phyloP scores from a whole-genome alignment of 768 basidiomycete species.

The Suillus ampliporus region DNA sequence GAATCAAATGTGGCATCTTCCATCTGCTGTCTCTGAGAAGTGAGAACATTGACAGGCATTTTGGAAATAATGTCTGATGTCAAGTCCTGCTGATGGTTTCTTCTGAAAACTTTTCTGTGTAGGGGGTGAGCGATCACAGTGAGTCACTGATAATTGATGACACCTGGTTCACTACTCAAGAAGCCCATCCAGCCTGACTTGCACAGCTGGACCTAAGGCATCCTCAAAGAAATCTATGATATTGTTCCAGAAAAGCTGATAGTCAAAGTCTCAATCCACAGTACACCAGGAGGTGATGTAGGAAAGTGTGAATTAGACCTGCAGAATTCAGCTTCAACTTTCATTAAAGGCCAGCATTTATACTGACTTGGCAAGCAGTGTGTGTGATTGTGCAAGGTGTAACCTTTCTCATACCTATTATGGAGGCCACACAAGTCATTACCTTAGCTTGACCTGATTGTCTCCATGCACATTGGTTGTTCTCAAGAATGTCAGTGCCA shows the following conservation, averaged over 20 bases:
- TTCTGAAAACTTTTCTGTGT: conserved; percentile 8
- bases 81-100: neutral
- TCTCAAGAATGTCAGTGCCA: neutral
- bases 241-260: conserved; percentile 18
- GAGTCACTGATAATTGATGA: neutral
- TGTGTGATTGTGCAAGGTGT: conserved; percentile 29
- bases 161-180: conserved; percentile 23
- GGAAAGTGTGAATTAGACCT: conserved; percentile 24
- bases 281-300: conserved; percentile 12
- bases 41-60: neutral
- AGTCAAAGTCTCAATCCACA: conserved; percentile 16
- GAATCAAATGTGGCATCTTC: neutral
- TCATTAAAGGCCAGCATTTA: neutral
- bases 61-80: neutral
- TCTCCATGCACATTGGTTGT: neutral
- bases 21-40: neutral
- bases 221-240: conserved; percentile 24
- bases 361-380: conserved; percentile 27
- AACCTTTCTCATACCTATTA: conserved; percentile 17
- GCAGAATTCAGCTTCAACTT: neutral
- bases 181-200: neutral
- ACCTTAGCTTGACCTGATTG: conserved; percentile 1
- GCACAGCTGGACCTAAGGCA: neutral
- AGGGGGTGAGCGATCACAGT: neutral
- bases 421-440: neutral